phyloP scores from a whole-genome alignment of 768 basidiomycete genomes.

The Mycena belliarum region DNA sequence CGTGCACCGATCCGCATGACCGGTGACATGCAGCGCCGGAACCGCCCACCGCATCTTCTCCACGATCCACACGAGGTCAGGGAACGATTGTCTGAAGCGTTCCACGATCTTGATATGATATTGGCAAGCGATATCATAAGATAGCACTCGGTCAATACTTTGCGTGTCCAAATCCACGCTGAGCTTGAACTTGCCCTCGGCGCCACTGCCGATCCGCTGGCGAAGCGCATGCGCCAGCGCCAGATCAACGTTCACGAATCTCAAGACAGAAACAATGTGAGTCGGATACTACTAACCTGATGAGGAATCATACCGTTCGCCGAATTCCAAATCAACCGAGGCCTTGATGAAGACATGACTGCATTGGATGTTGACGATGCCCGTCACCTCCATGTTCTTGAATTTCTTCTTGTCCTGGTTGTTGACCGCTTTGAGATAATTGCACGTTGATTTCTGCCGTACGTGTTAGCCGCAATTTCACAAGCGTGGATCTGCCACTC shows the following conservation, averaged over 20 bases:
- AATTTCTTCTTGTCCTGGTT: slow-evolving; percentile 28
- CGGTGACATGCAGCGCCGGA: slow-evolving; percentile 23
- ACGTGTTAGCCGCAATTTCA: neutral
- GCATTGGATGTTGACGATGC: slow-evolving; percentile 12
- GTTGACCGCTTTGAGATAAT: slow-evolving; percentile 24
- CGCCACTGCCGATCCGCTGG: slow-evolving; percentile 2
- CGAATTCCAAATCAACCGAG: slow-evolving; percentile 22
- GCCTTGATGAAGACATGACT: slow-evolving; percentile 20
- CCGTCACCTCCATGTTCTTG: slow-evolving; percentile 15
- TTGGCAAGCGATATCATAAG: slow-evolving; percentile 23
- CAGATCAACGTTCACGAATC: slow-evolving; percentile 5
- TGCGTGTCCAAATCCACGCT: neutral
- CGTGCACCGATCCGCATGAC: slow-evolving; percentile 22
- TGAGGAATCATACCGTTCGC: slow-evolving; percentile 13
- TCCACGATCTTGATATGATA: slow-evolving; percentile 12
- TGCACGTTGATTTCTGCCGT: slow-evolving; percentile 26
- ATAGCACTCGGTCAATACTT: neutral
- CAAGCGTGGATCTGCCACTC: neutral
- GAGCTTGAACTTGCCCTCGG: neutral
- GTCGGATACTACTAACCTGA: neutral
- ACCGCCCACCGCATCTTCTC: slow-evolving; percentile 14
- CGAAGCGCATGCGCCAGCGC: neutral
- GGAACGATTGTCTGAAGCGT: slow-evolving; percentile 10
- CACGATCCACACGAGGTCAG: slow-evolving; percentile 9
- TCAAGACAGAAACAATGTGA: neutral